phyloP scores from a whole-genome alignment of 352 stramenopile species.

The Pythium vanterpoolii region DNA sequence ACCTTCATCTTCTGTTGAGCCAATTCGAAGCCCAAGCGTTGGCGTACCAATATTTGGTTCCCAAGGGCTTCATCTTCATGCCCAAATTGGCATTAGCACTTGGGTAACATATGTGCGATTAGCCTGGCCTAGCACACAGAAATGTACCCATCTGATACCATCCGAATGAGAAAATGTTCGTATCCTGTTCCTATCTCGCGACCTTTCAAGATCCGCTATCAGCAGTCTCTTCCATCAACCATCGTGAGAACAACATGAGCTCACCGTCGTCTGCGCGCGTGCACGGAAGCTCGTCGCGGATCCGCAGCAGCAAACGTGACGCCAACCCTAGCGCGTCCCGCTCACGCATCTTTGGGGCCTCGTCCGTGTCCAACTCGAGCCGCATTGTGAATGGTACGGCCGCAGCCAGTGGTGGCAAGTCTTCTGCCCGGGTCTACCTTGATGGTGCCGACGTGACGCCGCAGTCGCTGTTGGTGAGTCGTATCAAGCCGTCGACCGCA shows the following conservation, averaged over 20 bases:
- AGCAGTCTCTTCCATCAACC: not conserved
- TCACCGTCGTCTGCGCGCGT: slow-evolving; percentile 45
- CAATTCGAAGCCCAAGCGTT: no score
- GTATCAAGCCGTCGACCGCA: slow-evolving; percentile 57
- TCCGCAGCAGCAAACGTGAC: slow-evolving; percentile 45
- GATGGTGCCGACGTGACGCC: slow-evolving; percentile 71
- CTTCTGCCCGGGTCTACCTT: slow-evolving; percentile 58
- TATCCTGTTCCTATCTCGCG: no score
- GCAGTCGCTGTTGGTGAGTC: slow-evolving; percentile 70
- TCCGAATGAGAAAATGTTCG: no score
- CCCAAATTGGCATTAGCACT: no score
- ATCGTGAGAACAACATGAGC: slow-evolving; percentile 31
- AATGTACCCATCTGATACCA: no score
- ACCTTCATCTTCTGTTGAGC: no score
- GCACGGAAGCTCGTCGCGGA: slow-evolving; percentile 32
- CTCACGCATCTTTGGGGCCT: slow-evolving; percentile 56
- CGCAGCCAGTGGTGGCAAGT: slow-evolving; percentile 29
- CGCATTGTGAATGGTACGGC: slow-evolving; percentile 53
- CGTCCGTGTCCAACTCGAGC: slow-evolving; percentile 65
- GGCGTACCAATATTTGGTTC: no score
- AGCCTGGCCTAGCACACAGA: no score
- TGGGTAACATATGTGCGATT: no score
- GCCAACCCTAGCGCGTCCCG: slow-evolving; percentile 39
- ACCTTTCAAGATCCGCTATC: not conserved
- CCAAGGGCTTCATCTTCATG: no score